These are phyloP conservation scores for Taiozyma sp. DNA, from an alignment of 1,139 yeast species.

Conservation along the genomic window DNA sequence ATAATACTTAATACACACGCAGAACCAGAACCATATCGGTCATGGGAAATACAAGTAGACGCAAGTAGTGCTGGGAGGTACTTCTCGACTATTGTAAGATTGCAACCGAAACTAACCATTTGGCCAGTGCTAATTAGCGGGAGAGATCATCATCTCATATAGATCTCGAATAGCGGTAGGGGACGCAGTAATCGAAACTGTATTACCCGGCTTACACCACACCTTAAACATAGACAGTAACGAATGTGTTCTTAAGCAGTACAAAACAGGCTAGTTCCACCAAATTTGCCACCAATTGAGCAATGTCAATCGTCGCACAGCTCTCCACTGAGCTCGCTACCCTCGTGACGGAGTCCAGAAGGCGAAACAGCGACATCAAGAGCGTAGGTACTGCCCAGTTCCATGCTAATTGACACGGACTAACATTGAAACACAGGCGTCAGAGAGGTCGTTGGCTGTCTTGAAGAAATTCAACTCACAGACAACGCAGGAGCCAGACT, in stretches of 20 bases:
- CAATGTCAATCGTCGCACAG: conserved; percentile 34
- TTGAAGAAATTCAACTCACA: conserved; percentile 25
- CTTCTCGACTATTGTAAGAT: no score
- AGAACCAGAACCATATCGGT: no score
- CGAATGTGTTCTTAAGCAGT: neutral
- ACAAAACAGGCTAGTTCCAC: neutral
- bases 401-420: neutral
- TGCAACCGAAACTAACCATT: no score
- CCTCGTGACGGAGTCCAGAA: conserved; percentile 63
- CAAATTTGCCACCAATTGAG: neutral
- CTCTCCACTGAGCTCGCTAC: conserved; percentile 51
- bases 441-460: conserved; percentile 24
- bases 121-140: no score
- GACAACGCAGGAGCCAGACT: conserved; percentile 11
- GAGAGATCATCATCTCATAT: no score
- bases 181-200: neutral
- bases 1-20: neutral
- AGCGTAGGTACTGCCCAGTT: conserved; percentile 47
- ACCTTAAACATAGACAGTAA: neutral
- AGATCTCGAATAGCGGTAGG: neutral
- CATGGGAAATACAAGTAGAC: no score
- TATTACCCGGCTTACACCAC: neutral
- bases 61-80: no score
- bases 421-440: conserved; percentile 13
- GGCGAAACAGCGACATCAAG: conserved; percentile 64